Base-by-base conservation (phyloP, 2,329 filamentous ascomycete species). In the Arthroderma sp. region DNA sequence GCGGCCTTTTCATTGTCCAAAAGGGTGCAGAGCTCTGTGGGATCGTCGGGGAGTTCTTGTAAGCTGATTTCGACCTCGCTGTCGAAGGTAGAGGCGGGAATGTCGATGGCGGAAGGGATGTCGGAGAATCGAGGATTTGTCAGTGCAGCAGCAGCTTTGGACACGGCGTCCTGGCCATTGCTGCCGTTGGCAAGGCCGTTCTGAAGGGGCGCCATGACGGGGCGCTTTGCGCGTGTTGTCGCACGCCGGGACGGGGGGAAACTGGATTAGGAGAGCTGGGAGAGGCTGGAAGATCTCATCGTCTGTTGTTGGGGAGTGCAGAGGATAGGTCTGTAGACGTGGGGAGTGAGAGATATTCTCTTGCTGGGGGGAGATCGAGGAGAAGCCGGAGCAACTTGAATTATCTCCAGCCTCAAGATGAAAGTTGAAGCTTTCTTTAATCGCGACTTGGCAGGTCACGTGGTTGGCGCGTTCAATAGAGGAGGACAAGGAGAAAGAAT, bases 1-100 rank as follows among this genome's bases (percentile, higher is more conserved):
- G 88, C 86, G 15, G 90, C 91, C 67, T 86, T 84, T 72, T 98
- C 94, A 67, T 93, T 95, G 74, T 98, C 91, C 62, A 98, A 83
- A 54, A 98, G 80, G 31, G 88, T 93, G 71, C 93, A 98, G 4
- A 98, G 81, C 75, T 98, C 93, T 51, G 88, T 95, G 19, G 89
- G 88, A 68, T 97, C 93, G 70, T 97, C 93, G 60, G 91, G 82
- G 39, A 96, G 83, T 63, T 91, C 88, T 68, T 91, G 86, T 56
- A 97, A 82, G 68, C 94, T 88, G 66, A 98, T 88, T 75, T 97
- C 93, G 71, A 98, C 93, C 65, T 83, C 81, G 61, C 79, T 81
- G 64, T 84, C 81, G 56, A 76, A 74, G 59, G 77, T 82, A 56
- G 77, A 79, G 58, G 84, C 80, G 57, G 82, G 81, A 65, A 85